Evolutionary conservation across 2,329 filamentous ascomycete genomes (phyloP), one percentile per base, ranked within the genome.

Genomic region (Fusarium setosum): DNA sequence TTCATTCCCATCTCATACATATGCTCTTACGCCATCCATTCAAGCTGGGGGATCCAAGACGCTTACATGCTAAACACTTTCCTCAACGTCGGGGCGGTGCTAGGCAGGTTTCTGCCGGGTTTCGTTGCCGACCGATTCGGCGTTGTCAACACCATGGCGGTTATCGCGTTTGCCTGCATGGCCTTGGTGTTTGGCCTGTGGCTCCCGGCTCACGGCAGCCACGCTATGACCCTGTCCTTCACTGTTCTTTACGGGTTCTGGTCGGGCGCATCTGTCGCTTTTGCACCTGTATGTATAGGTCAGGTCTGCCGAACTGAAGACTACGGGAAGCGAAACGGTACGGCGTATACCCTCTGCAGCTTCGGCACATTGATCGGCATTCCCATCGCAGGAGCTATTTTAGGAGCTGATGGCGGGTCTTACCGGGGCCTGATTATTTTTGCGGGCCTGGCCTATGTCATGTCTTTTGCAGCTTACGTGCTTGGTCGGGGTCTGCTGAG

Each of bases 1-100:
- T 88, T 89, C 67, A 79, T 92, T 6, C 91, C 91, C 0, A 83
- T 92, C 63, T 87, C 88, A 5, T 93, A 49, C 9, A 35, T 41
- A 24, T 41, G 20, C 15, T 41, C 38, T 13, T 42, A 51, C 15
- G 24, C 18, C 8, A 20, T 51, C 24, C 17, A 38, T 29, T 21
- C 35, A 8, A 21, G 11, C 15, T 51, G 21, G n/a, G 13, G 17
- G 4, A 21, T 20, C 12, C 34, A 40, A 29, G 34, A 51, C 35
- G 23, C 48, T 6, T 51, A 38, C 48, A 40, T 51, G 35, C 21
- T 40, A 7, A 51, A 51, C 24, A 12, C 35, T n/a, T 34, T 51
- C 15, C 34, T 51, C 6, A 51, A 51, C 17, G 48, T 40, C 11
- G 48, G 48, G 4, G 48, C 48, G 20, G 35, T 51, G 2, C 35